Evolutionary conservation across 768 basidiomycete genomes (phyloP).

Genomic region (Tremella mesenterica): DNA sequence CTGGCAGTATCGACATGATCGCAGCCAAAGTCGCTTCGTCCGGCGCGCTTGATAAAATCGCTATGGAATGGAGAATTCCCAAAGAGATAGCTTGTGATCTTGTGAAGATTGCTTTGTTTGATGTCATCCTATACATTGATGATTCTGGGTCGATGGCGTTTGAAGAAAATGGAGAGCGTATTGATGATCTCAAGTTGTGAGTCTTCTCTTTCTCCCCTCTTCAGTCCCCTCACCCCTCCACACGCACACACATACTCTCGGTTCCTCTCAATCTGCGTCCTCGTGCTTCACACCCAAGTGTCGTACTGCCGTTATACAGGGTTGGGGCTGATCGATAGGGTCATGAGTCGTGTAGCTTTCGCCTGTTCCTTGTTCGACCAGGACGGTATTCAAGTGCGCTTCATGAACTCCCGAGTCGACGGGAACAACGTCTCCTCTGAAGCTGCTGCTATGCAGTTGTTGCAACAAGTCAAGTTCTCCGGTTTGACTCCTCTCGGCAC

Average conservation of each 20-base stretch:
- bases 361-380: constrained; percentile 45
- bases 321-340: constrained; percentile 10
- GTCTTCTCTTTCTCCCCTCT: constrained; percentile 5
- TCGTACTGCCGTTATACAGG: no score
- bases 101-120: constrained; percentile 46
- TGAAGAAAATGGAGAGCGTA: constrained; percentile 47
- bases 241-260: no score
- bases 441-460: constrained; percentile 37
- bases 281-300: no score
- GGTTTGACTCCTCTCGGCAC: constrained; percentile 47
- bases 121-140: constrained; percentile 42
- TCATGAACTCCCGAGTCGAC: constrained; percentile 46
- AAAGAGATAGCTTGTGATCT: constrained; percentile 47
- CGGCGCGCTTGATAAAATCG: constrained; percentile 43
- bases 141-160: constrained; percentile 43
- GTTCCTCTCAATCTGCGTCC: no score
- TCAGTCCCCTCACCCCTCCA: no score
- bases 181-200: constrained; percentile 47
- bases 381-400: constrained; percentile 47
- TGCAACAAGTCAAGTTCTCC: constrained; percentile 45
- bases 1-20: constrained; percentile 44
- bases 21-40: constrained; percentile 44
- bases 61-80: constrained; percentile 46
- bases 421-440: constrained; percentile 46
- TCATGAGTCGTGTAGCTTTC: constrained; percentile 45